Evolutionary conservation across 192 early-diverging fungal species (phyloP), one percentile per base, ranked within the genome.

Genomic region (Linnemannia schmuckeri): DNA sequence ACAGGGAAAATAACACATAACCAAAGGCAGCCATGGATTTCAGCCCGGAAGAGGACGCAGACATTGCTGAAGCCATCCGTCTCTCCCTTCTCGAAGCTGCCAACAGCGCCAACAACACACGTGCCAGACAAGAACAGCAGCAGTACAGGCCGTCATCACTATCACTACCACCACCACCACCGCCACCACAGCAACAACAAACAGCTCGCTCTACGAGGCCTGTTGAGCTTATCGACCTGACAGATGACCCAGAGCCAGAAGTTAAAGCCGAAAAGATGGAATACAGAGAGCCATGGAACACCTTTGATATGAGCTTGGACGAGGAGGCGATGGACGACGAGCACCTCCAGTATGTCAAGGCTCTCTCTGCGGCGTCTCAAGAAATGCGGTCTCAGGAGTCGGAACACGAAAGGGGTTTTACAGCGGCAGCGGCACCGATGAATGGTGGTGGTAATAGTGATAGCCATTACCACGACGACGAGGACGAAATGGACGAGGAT

Each of bases 21-120:
- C 73, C 1, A 54, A 71, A 27, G 38, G 38, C 12, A 33, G 8
- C 44, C 17, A 86, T 86, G 83, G 69, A 80, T 46, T 68, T 42
- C 40, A 47, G 75, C 15, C 79, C 81, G 7, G 85, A 87, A 38
- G 78, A 85, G 10, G 66, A 66, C 30, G 74, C 57, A 5, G 75
- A 46, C 30, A 61, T 87, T 1, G 85, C 85, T 17, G 85, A 87
- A 49, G 85, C 85, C n/a, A 81, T 87, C 41, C 80, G 85, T 27
- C 75, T 71, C 20, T 87, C 85, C 38, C 55, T 87, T 4, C 76
- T 70, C 55, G 85, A 87, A 70, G 72, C 78, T 27, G 38, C 15
- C 13, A 20, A 24, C 5, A 38, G 9, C 57, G 40, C 75, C n/a
- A 74, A 18, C 18, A 24, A 18, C 47, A 49, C 42, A 10, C 33